Evolutionary conservation across 139 green algal species (phyloP).

Genomic region (Chlamydomonas eustigma): DNA sequence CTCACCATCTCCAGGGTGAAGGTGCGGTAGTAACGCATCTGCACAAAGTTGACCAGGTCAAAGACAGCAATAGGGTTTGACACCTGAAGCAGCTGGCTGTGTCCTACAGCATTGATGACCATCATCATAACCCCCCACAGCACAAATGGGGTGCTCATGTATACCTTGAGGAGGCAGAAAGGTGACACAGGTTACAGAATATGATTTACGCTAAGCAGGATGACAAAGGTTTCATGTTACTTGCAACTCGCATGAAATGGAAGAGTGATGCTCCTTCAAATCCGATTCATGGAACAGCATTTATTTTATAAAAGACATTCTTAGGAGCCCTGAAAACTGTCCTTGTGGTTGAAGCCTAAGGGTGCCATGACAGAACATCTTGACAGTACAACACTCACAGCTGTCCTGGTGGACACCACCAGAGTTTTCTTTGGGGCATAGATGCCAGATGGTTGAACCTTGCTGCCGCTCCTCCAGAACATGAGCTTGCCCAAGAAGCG

Average conservation of each 20-base stretch:
- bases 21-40: not conserved
- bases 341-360: too few relatives aligned
- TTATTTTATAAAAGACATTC: not conserved
- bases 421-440: not conserved
- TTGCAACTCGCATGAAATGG: not conserved
- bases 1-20: not conserved
- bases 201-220: too few relatives aligned
- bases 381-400: not conserved
- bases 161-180: not conserved
- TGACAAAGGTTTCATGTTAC: not conserved
- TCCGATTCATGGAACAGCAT: not conserved
- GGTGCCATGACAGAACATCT: not conserved
- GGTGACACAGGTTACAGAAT: too few relatives aligned
- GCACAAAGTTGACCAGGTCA: not conserved
- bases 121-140: not conserved
- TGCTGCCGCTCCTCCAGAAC: not conserved
- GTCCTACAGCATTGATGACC: not conserved
- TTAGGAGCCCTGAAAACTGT: not conserved
- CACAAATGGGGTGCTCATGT: not conserved
- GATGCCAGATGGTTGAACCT: not conserved
- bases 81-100: not conserved
- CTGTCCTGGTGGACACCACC: not conserved
- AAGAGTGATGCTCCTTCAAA: not conserved
- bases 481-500: not conserved
- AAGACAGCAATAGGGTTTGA: not conserved